Evolutionary conservation across 225 moss, liverwort and hornwort genomes (phyloP), one percentile per base, ranked within the genome.

Genomic region (Marchantia paleacea): DNA sequence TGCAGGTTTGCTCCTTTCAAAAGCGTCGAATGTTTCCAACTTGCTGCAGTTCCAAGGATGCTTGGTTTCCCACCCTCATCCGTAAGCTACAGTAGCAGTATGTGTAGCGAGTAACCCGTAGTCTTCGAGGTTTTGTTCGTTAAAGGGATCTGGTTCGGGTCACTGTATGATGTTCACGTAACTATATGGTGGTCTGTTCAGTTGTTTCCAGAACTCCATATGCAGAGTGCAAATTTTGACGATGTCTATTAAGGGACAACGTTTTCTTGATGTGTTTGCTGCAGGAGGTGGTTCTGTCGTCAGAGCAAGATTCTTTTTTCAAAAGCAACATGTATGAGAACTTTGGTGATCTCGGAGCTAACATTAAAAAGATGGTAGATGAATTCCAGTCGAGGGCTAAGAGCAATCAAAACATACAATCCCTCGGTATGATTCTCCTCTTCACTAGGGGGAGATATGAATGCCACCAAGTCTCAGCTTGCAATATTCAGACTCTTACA

Each of bases 351-450:
- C 87, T 99, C 83, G 99, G 95, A 57, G 95, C 95, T 62, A 99
- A 99, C 69, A 99, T 95, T 73, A 99, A 99, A 86, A 99, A 82
- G 85, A 92, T 99, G 87, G 99, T 99, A 78, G 95, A 99, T 83
- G 99, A 99, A 82, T 95, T 99, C 65, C 95, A 99, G 80, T 85
- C 90, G 55, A 95, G 91, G 85, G 86, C 99, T 25, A 89, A 94
- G 80, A 95, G 94, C 89, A 91, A 94, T 86, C 95, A 95, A 84
- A 99, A 94, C 53, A 99, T 99, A 55, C 93, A 95, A 78, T 94
- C 95, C 52, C 92, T 99, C 75, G 95, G 99, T 99, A 85, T 67
- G 81, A 85, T 80, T 75, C 39, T 30, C 53, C 75, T 80, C 61
- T 81, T 39, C 20, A 11, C 1, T 70, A 39, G 52, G 25, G 49